Conservation (phyloP, 768 basidiomycete genomes). For the Naganishia friedmannii region DNA sequence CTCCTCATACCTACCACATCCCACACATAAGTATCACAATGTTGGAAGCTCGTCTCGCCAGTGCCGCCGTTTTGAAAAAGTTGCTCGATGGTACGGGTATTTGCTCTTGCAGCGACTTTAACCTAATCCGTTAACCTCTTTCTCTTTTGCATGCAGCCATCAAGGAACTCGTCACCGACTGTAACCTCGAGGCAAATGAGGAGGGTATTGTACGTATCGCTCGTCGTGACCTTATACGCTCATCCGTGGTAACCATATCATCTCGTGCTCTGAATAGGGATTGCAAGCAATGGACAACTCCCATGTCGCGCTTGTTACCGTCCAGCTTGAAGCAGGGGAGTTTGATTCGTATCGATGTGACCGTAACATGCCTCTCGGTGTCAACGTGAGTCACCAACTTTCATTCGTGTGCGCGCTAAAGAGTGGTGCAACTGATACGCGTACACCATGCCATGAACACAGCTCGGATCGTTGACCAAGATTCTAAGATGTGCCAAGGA, state of each 20-base stretch:
- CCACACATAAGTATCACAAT: conserved; percentile 34
- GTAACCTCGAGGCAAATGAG: conserved; percentile 95
- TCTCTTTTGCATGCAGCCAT: conserved; percentile 62
- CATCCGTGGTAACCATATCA: neutral
- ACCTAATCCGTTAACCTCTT: neutral
- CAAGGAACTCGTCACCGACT: conserved; percentile 96
- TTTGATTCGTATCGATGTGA: conserved; percentile 89
- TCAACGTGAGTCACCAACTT: conserved; percentile 46
- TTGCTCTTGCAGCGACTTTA: conserved; percentile 16
- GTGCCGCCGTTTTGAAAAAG: conserved; percentile 86
- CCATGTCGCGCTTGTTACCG: conserved; percentile 92
- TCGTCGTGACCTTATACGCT: neutral
- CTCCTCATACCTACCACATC: too few species aligned
- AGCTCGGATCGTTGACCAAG: conserved; percentile 83
- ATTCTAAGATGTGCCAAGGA: conserved; percentile 96
- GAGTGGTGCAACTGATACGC: neutral
- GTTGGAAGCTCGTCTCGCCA: conserved; percentile 79
- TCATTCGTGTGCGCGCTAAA: neutral
- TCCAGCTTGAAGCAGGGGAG: conserved; percentile 71
- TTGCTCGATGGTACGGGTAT: conserved; percentile 78
- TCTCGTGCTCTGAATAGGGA: conserved; percentile 54
- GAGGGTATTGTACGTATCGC: conserved; percentile 71
- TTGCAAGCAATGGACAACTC: conserved; percentile 99
- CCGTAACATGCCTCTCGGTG: conserved; percentile 67
- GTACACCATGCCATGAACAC: conserved; percentile 55